Evolutionary conservation across 768 basidiomycete species (phyloP).

Genomic region (Tubosaeta sp.): DNA sequence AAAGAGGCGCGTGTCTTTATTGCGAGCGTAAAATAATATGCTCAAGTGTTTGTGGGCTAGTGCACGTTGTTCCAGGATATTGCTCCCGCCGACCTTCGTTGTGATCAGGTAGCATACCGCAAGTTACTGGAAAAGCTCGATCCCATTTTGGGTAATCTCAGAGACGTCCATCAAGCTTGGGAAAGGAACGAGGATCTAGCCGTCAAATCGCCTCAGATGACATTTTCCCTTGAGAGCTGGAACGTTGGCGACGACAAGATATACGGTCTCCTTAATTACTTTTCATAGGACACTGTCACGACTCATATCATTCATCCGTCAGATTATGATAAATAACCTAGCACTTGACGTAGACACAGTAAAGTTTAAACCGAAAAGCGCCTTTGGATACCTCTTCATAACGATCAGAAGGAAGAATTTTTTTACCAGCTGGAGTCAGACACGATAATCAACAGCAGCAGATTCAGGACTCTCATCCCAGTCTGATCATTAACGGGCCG

Average conservation of each 20-base stretch:
- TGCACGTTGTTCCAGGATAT: conserved; percentile 44
- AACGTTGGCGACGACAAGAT: conserved; percentile 13
- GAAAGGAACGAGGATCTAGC: conserved; percentile 15
- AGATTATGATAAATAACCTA: background rate
- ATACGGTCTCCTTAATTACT: conserved; percentile 24
- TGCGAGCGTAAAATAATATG: background rate
- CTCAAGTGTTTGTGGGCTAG: conserved; percentile 23
- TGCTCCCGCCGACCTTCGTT: conserved; percentile 38
- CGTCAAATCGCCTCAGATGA: conserved; percentile 23
- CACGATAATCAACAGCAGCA: too few relatives aligned
- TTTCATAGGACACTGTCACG: background rate
- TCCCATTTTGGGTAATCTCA: conserved; percentile 46
- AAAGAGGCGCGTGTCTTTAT: conserved; percentile 34
- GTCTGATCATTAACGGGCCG: too few relatives aligned
- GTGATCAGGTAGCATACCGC: conserved; percentile 35
- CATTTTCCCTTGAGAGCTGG: conserved; percentile 31
- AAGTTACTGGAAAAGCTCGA: conserved; percentile 39
- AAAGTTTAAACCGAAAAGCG: background rate
- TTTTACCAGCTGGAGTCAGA: too few relatives aligned
- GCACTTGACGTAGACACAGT: background rate
- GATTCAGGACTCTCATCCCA: too few relatives aligned
- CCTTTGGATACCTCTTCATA: background rate
- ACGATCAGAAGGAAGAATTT: too few relatives aligned
- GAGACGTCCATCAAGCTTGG: conserved; percentile 36
- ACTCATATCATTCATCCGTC: background rate